These are phyloP conservation scores for Diaporthe batatas DNA, from an alignment of 2,329 filamentous ascomycete species.

Conservation along the genomic window DNA sequence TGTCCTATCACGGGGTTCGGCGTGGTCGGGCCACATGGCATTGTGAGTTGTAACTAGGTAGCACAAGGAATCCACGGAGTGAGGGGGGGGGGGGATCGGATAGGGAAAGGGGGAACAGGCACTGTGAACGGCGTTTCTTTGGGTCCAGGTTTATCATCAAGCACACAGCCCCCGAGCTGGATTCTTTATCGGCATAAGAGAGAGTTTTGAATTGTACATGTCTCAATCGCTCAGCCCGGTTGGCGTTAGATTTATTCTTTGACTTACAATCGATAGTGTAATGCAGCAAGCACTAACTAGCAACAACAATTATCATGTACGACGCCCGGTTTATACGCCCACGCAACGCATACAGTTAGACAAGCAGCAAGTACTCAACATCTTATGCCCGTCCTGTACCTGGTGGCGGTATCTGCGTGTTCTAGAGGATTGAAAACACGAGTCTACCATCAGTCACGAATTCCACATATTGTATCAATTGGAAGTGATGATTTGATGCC, in stretches of 20 bases:
- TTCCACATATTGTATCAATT: not conserved
- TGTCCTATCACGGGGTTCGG: not conserved
- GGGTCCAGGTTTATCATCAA: not conserved
- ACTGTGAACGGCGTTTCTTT: conserved; percentile 21
- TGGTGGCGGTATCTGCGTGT: not conserved
- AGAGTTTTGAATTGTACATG: not conserved
- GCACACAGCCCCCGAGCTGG: conserved; percentile 21
- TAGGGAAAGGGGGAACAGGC: not conserved
- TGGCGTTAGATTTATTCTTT: not conserved
- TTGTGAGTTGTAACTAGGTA: not conserved
- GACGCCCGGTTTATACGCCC: too few relatives aligned
- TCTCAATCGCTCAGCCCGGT: not conserved
- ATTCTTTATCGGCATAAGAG: conserved; percentile 1
- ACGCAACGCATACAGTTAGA: too few relatives aligned
- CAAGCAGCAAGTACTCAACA: not conserved
- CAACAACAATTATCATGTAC: too few relatives aligned
- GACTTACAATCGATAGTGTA: not conserved
- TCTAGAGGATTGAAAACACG: not conserved
- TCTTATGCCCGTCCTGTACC: not conserved
- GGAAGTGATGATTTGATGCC: not conserved
- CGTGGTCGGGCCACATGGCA: not conserved
- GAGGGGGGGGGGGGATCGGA: not conserved
- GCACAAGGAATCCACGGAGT: not conserved
- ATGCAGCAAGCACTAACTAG: not conserved
- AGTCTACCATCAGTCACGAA: too few relatives aligned